These are phyloP conservation scores for Hypericum androsaemum DNA, from an alignment of 345 rosid genomes.

Conservation along the genomic window DNA sequence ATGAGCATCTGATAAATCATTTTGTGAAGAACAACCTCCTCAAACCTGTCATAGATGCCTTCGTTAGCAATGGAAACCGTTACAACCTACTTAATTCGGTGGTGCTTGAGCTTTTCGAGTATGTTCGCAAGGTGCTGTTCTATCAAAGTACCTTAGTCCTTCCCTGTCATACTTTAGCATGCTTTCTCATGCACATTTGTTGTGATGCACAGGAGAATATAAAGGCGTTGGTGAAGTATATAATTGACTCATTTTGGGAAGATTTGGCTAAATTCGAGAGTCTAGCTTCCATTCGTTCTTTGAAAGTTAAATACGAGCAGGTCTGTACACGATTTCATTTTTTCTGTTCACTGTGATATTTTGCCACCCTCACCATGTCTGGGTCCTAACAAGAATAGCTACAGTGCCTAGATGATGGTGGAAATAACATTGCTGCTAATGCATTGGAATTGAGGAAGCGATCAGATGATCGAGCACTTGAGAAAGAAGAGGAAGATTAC, in stretches of 20 bases:
- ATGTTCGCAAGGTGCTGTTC: constrained; percentile 67
- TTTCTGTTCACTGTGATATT: constrained; percentile 10
- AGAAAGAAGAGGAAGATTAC: constrained; percentile 98
- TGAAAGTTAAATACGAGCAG: constrained; percentile 73
- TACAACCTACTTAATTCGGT: constrained; percentile 90
- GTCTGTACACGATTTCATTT: constrained; percentile 20
- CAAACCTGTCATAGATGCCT: constrained; percentile 76
- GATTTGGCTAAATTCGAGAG: constrained; percentile 55
- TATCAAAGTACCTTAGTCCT: constrained; percentile 8
- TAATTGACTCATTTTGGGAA: constrained; percentile 79
- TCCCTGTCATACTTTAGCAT: constrained; percentile 9
- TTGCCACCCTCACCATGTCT: neutral
- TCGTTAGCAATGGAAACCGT: constrained; percentile 77
- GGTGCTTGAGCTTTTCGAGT: constrained; percentile 84
- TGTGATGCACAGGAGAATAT: constrained; percentile 60
- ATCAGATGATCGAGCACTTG: constrained; percentile 78
- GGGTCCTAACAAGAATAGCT: constrained; percentile 17
- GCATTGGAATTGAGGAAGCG: constrained; percentile 55
- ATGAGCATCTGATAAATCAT: constrained; percentile 73
- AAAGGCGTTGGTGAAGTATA: constrained; percentile 58
- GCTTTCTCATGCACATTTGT: constrained; percentile 12
- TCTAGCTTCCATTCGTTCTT: constrained; percentile 44
- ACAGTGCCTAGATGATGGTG: constrained; percentile 76
- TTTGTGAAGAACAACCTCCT: constrained; percentile 76
- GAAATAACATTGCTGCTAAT: constrained; percentile 37